Conservation (phyloP, 2,329 filamentous ascomycete genomes). For the Magnaporthales sp. region DNA sequence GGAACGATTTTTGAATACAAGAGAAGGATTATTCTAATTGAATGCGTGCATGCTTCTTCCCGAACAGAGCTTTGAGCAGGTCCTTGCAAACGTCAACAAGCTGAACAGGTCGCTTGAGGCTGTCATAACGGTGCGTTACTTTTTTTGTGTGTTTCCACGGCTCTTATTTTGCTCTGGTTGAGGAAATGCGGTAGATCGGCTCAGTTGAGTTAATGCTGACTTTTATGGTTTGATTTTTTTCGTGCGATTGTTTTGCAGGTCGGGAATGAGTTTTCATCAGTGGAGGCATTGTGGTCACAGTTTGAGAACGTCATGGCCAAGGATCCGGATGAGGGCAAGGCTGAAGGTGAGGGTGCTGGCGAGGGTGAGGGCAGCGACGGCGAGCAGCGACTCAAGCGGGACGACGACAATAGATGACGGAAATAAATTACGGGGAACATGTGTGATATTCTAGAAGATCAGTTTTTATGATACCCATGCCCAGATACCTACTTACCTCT, state of each 20-base stretch:
- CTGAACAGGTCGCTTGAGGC: slow-evolving; percentile 87
- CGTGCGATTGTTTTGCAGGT: slow-evolving; percentile 42
- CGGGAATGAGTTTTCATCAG: slow-evolving; percentile 93
- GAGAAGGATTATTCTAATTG: not conserved
- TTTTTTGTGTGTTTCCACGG: too few relatives aligned
- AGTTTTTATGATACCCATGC: not conserved
- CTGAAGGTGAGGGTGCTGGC: slow-evolving; percentile 14
- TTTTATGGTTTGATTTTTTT: not conserved
- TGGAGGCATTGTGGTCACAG: slow-evolving; percentile 93
- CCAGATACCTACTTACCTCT: not conserved
- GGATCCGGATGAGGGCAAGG: slow-evolving; percentile 20
- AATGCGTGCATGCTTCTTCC: not conserved
- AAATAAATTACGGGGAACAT: not conserved
- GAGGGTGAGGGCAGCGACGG: not conserved
- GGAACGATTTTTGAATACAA: slow-evolving; percentile 3
- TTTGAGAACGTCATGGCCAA: slow-evolving; percentile 95
- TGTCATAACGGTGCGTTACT: slow-evolving; percentile 66
- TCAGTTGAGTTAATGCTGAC: not conserved
- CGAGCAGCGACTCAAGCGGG: not conserved
- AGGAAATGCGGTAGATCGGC: too few relatives aligned
- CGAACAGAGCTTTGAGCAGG: slow-evolving; percentile 77
- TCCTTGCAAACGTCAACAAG: slow-evolving; percentile 92
- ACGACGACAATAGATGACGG: not conserved
- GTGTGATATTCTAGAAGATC: not conserved
- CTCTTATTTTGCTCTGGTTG: not conserved